A percentile compares a stretch with the other conserved stretches of the same genome.
phyloP scores from a whole-genome alignment of 2,329 filamentous ascomycete species.

The Aspergillus sp. region DNA sequence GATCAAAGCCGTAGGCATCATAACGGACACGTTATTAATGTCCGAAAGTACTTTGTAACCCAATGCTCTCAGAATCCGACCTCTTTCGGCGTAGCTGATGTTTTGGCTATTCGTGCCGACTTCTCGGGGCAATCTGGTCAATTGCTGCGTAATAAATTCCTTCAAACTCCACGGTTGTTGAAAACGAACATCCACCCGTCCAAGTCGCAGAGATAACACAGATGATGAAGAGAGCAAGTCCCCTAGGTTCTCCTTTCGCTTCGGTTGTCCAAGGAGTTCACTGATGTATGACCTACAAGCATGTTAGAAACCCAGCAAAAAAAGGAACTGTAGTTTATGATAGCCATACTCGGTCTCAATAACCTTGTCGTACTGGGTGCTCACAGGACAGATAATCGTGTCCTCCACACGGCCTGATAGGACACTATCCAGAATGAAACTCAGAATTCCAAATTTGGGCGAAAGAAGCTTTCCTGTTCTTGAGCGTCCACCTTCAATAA shows the following conservation, averaged over 20 bases:
- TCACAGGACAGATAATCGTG: constrained; percentile 88
- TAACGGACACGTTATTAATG: constrained; percentile 91
- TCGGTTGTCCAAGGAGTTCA: constrained; percentile 86
- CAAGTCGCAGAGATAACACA: constrained; percentile 77
- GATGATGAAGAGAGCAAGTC: constrained; percentile 87
- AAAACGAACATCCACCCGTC: constrained; percentile 89
- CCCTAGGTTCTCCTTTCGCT: constrained; percentile 86
- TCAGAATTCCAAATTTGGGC: constrained; percentile 91
- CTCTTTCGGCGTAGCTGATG: constrained; percentile 48
- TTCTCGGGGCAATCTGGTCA: constrained; percentile 47
- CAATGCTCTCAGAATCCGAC: constrained; percentile 72
- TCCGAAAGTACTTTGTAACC: constrained; percentile 89
- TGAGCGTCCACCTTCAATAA: constrained; percentile 90
- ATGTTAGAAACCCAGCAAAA: constrained; percentile 6
- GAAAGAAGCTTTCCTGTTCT: constrained; percentile 87
- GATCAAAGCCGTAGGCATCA: constrained; percentile 95
- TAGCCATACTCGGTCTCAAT: constrained; percentile 70
- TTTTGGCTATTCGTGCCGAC: constrained; percentile 28
- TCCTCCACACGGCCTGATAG: constrained; percentile 82
- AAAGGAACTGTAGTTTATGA: background rate
- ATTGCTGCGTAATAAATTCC: constrained; percentile 70
- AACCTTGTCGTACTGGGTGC: constrained; percentile 97
- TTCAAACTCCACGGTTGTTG: constrained; percentile 91
- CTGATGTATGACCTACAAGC: constrained; percentile 70
- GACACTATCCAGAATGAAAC: constrained; percentile 83